Conservation (phyloP, 495 filamentous ascomycete species). For the Penicillium robsamsonii region DNA sequence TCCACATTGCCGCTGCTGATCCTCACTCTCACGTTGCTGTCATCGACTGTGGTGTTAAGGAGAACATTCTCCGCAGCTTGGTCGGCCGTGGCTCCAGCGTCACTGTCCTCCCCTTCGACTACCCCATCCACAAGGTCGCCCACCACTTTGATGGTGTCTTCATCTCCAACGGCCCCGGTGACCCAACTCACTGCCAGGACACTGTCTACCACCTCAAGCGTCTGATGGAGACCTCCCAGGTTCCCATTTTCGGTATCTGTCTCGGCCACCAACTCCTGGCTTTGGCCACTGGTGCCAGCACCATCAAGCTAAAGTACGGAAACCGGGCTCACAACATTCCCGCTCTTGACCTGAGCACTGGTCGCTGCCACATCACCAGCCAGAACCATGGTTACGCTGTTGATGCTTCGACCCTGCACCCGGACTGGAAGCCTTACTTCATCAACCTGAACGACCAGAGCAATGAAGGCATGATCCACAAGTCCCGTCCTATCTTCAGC, state of each 20-base stretch:
- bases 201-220: slow-evolving; percentile 87
- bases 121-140: slow-evolving; percentile 95
- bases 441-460: slow-evolving; percentile 93
- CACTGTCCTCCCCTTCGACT: slow-evolving; percentile 93
- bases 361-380: slow-evolving; percentile 95
- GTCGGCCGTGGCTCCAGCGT: slow-evolving; percentile 84
- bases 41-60: slow-evolving; percentile 98
- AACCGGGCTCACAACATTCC: slow-evolving; percentile 99
- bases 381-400: slow-evolving; percentile 99
- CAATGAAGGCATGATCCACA: slow-evolving; percentile 97
- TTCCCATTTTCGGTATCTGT: slow-evolving; percentile 97
- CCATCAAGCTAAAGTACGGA: slow-evolving; percentile 94
- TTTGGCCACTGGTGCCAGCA: slow-evolving; percentile 78
- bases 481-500: slow-evolving; percentile 92
- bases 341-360: slow-evolving; percentile 87
- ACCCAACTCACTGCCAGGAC: slow-evolving; percentile 91
- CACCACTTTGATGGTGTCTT: slow-evolving; percentile 98
- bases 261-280: slow-evolving; percentile 81
- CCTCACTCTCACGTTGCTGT: slow-evolving; percentile 89
- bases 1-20: slow-evolving; percentile 78
- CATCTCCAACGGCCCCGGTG: slow-evolving; percentile 94
- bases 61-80: slow-evolving; percentile 95
- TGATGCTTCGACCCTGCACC: slow-evolving; percentile 75
- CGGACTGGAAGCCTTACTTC: slow-evolving; percentile 95
- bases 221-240: slow-evolving; percentile 83